Percentiles rank a stretch among this genome's conserved stretches.
These are phyloP conservation scores for Cladophialophora bantiana DNA, from an alignment of 2,329 filamentous ascomycete genomes.

Conservation along the genomic window DNA sequence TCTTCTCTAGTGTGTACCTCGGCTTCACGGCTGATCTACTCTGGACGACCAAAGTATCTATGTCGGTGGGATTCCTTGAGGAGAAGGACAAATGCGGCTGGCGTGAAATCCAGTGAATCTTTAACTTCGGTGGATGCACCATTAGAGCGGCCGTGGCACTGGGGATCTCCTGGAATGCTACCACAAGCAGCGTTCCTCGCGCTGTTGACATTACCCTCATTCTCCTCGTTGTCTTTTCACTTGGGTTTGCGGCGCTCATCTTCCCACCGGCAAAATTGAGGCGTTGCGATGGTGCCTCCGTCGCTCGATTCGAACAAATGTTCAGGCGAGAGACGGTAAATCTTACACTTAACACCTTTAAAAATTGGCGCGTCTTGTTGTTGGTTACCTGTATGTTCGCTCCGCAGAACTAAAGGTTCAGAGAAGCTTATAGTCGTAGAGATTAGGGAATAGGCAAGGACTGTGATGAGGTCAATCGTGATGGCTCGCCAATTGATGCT, in stretches of 20 bases:
- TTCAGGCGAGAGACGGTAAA: slow-evolving; percentile 7
- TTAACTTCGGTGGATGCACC: slow-evolving; percentile 12
- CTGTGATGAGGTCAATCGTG: background rate
- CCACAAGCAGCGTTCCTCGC: slow-evolving; percentile 9
- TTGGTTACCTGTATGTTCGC: slow-evolving; percentile 13
- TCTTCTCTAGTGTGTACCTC: slow-evolving; percentile 13
- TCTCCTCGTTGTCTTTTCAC: slow-evolving; percentile 14
- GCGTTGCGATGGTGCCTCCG: slow-evolving; percentile 3
- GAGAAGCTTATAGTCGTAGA: slow-evolving; percentile 11
- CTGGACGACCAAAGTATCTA: slow-evolving; percentile 18
- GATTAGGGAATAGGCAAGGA: background rate
- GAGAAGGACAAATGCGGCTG: slow-evolving; percentile 16
- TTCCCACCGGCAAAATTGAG: slow-evolving; percentile 12
- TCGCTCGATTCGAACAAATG: slow-evolving; percentile 14
- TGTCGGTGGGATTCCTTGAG: slow-evolving; percentile 13
- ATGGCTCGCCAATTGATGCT: background rate
- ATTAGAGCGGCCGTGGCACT: slow-evolving; percentile 15
- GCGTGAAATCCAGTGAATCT: slow-evolving; percentile 19
- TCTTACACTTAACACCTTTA: background rate
- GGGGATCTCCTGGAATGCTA: slow-evolving; percentile 16
- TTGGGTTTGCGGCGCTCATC: slow-evolving; percentile 12
- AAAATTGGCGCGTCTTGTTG: slow-evolving; percentile 7
- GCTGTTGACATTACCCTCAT: slow-evolving; percentile 21
- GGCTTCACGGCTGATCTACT: slow-evolving; percentile 10
- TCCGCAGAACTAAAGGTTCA: slow-evolving; percentile 9